These are phyloP conservation scores for Thermothielavioides terrestris DNA, from an alignment of 495 filamentous ascomycete genomes.

Conservation along the genomic window DNA sequence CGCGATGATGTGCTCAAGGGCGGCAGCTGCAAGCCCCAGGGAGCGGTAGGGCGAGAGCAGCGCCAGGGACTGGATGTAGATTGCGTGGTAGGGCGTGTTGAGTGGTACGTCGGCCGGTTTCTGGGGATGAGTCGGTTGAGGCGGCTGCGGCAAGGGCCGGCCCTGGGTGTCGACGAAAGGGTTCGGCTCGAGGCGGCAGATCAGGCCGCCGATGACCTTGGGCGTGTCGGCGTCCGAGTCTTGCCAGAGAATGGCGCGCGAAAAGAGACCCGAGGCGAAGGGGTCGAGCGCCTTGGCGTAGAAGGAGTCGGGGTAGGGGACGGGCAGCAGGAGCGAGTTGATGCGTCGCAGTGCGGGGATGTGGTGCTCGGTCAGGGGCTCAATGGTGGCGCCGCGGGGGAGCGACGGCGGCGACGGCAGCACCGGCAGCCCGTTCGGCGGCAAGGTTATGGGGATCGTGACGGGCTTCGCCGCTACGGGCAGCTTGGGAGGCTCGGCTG, in stretches of 20 bases:
- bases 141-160: slow-evolving; percentile 3
- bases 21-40: slow-evolving; percentile 66
- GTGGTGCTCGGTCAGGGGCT: slow-evolving; percentile 50
- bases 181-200: slow-evolving; percentile 66
- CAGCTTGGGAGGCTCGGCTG: slow-evolving; percentile 18
- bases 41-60: slow-evolving; percentile 75
- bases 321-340: slow-evolving; percentile 74
- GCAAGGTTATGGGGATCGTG: slow-evolving; percentile 9
- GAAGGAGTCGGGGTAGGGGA: slow-evolving; percentile 80
- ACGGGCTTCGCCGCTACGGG: not conserved
- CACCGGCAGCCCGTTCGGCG: slow-evolving; percentile 31
- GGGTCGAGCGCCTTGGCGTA: slow-evolving; percentile 69
- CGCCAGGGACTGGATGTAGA: slow-evolving; percentile 86
- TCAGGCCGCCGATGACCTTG: slow-evolving; percentile 72
- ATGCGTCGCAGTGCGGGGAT: slow-evolving; percentile 71
- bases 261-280: slow-evolving; percentile 56
- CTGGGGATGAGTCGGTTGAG: not conserved
- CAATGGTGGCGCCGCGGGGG: slow-evolving; percentile 47
- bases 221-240: slow-evolving; percentile 31
- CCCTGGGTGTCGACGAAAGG: slow-evolving; percentile 13
- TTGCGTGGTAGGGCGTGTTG: slow-evolving; percentile 29
- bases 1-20: slow-evolving; percentile 52
- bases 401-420: slow-evolving; percentile 27
- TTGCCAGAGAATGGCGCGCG: slow-evolving; percentile 60
- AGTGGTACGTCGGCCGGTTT: not conserved